phyloP scores from a whole-genome alignment of 2,329 filamentous ascomycete species.

The Ascochyta clinopodiicola region DNA sequence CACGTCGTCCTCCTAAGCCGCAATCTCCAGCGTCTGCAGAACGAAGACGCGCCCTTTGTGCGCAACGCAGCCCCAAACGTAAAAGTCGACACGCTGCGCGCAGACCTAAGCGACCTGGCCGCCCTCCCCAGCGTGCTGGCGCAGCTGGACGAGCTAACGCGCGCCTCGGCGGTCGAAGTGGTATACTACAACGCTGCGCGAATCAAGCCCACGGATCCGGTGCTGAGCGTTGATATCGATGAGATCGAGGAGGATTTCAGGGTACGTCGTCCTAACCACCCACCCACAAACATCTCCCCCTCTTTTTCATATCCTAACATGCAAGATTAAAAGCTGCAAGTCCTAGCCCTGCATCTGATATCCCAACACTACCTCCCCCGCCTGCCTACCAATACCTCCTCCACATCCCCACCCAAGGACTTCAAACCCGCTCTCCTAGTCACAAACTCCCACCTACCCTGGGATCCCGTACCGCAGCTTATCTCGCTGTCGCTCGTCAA shows the following conservation, averaged over 20 bases:
- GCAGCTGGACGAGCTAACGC: constrained; percentile 48
- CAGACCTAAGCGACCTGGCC: constrained; percentile 54
- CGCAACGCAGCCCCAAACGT: constrained; percentile 36
- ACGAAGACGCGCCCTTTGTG: constrained; percentile 44
- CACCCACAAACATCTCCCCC: no score
- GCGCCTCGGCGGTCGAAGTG: constrained; percentile 51
- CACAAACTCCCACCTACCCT: constrained; percentile 57
- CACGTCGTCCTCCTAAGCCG: constrained; percentile 59
- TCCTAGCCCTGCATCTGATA: constrained; percentile 54
- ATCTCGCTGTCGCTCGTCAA: constrained; percentile 60
- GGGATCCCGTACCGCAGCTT: constrained; percentile 55
- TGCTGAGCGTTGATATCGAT: constrained; percentile 52
- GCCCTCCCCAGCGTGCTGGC: constrained; percentile 50
- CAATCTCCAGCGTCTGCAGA: constrained; percentile 49
- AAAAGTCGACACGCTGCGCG: constrained; percentile 52
- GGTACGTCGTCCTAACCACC: not conserved
- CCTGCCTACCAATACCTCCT: constrained; percentile 32
- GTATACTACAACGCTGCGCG: constrained; percentile 62
- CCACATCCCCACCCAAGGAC: not conserved
- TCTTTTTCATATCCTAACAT: not conserved
- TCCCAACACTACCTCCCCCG: constrained; percentile 57
- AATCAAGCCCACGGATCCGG: constrained; percentile 49
- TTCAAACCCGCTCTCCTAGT: constrained; percentile 58
- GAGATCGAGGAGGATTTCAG: constrained; percentile 59
- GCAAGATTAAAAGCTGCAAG: not conserved